Evolutionary conservation across 352 stramenopile species (phyloP), one percentile per base, ranked within the genome.

Genomic region (Halophytophthora polymorphica): DNA sequence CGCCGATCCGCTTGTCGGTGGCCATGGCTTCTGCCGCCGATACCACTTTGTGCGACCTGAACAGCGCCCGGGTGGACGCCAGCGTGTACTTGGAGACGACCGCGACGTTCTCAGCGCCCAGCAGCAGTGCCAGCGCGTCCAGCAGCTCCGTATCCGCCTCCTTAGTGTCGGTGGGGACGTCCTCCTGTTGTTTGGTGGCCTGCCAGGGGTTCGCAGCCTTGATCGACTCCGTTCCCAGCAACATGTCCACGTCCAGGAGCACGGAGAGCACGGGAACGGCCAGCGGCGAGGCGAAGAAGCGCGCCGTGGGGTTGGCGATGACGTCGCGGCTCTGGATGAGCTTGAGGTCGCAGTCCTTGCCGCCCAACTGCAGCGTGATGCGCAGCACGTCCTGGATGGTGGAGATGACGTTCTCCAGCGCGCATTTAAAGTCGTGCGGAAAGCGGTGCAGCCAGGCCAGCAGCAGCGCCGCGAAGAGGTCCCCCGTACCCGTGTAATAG

Each of bases 401-500:
- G 13, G 77, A 84, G 25, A 92, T 56, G 22, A 92, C 78, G 43
- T 80, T 86, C 43, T 94, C 83, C 18, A 94, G 58, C 29, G 68
- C 81, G 38, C 56, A 58, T 50, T 86, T 73, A 35, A 94, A 88
- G 52, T 89, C 71, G 37, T 59, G 34, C 6, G 79, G 79, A 45
- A 74, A 72, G 19, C 62, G 73, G 28, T 85, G 65, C 14, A 92
- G 77, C 84, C 84, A 95, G 18, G 77, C 82, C 12, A 95, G 72
- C 49, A 93, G 42, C n/a, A 93, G 61, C 51, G 84, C 80, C 14
- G 82, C 81, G 39, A 95, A 91, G 38, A 95, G 45, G 45, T 95
- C 84, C 22, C 82, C 84, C 18, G 83, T 92, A 54, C 84, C 82
- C 11, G 83, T 90, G 71, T 89, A 94, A 53, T 90, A 91, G 61